A percentile compares a stretch with the other conserved stretches of the same genome.
These are phyloP conservation scores for Neospermospora avenae DNA, from an alignment of 2,329 filamentous ascomycete genomes.

Conservation along the genomic window DNA sequence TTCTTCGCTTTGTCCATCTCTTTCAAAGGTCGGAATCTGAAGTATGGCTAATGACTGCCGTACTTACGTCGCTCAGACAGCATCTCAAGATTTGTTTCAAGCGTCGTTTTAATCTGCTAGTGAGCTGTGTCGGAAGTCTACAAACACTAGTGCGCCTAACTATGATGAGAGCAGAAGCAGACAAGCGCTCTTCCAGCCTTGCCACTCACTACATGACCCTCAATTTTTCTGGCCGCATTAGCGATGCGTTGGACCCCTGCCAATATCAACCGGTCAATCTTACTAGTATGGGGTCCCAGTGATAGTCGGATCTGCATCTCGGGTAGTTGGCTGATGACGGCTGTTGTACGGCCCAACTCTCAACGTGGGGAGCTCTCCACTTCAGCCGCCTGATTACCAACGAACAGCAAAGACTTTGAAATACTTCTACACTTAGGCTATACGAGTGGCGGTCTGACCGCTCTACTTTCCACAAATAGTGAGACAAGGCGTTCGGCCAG, in stretches of 20 bases:
- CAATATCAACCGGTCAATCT: not conserved
- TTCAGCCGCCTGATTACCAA: conserved; percentile 1
- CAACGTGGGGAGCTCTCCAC: not conserved
- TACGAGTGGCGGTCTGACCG: conserved; percentile 6
- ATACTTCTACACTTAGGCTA: not conserved
- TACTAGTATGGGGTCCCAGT: not conserved
- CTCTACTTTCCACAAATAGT: not conserved
- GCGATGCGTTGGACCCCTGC: not conserved
- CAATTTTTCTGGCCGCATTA: not conserved
- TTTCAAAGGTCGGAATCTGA: not conserved
- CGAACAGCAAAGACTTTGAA: not conserved
- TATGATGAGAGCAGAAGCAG: not conserved
- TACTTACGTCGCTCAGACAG: not conserved
- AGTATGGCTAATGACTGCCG: not conserved
- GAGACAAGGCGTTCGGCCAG: conserved; percentile 2
- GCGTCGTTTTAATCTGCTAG: not conserved
- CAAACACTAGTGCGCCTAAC: not conserved
- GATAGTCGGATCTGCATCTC: not conserved
- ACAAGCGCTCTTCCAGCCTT: not conserved
- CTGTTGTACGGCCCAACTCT: not conserved
- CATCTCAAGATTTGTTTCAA: not conserved
- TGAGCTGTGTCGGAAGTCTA: not conserved
- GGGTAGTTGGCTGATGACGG: not conserved
- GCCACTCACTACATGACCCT: not conserved
- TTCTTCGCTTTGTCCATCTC: not conserved